Evolutionary conservation across 2,329 filamentous ascomycete species (phyloP).

Genomic region (Penicillium sp.): DNA sequence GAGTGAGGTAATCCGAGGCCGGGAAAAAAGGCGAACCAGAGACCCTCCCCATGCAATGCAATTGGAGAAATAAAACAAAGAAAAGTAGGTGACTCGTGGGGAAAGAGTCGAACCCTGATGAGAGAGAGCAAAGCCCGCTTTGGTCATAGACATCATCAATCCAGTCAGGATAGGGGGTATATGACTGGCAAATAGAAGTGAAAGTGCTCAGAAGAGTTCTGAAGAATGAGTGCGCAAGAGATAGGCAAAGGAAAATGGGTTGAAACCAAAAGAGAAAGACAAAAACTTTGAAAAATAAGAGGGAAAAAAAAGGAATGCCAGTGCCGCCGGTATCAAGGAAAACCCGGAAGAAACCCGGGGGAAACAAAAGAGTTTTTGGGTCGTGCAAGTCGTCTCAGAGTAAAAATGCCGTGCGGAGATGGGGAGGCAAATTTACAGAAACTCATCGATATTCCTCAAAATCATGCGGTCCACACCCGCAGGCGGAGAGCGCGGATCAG

Average conservation of each 20-base stretch:
- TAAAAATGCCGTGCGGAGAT: neutral
- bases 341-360: too few species aligned
- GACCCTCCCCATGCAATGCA: neutral
- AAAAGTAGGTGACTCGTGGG: neutral
- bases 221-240: too few species aligned
- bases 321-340: constrained; percentile 11
- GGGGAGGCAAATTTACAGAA: constrained; percentile 30
- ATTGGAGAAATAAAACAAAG: neutral
- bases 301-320: constrained; percentile 11
- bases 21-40: neutral
- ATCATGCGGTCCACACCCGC: constrained; percentile 35
- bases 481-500: constrained; percentile 39
- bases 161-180: constrained; percentile 14
- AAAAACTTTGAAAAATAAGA: constrained; percentile 7
- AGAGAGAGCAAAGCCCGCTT: constrained; percentile 40
- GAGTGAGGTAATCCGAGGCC: neutral
- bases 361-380: constrained; percentile 16
- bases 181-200: constrained; percentile 9
- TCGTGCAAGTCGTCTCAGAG: constrained; percentile 30
- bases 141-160: constrained; percentile 34
- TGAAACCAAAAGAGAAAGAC: constrained; percentile 8
- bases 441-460: constrained; percentile 43
- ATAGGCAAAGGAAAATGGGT: constrained; percentile 6
- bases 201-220: constrained; percentile 1
- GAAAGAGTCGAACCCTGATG: constrained; percentile 12